These are phyloP conservation scores for Cordyceps militaris DNA, from an alignment of 2,329 filamentous ascomycete genomes.

Conservation along the genomic window DNA sequence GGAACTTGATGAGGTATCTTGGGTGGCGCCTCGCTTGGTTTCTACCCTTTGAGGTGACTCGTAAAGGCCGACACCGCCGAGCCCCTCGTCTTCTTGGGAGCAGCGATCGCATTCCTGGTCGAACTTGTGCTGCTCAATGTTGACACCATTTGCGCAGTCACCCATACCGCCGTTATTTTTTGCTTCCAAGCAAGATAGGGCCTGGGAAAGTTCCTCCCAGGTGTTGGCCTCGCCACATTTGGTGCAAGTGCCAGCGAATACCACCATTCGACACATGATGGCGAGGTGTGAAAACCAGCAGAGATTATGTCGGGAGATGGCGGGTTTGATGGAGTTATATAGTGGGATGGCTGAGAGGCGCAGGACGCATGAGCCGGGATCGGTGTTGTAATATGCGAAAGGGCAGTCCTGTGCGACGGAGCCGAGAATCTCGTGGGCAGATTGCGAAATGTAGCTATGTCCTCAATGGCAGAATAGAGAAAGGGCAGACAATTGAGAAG, in stretches of 20 bases:
- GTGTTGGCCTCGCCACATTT: constrained; percentile 33
- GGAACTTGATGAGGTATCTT: background rate
- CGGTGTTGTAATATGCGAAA: background rate
- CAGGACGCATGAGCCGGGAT: background rate
- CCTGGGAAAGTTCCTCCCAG: constrained; percentile 39
- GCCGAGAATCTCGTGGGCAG: background rate
- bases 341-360: background rate
- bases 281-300: background rate
- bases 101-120: constrained; percentile 43
- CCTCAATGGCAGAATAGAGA: background rate
- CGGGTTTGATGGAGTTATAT: background rate
- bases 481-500: background rate
- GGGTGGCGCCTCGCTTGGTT: constrained; percentile 4
- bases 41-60: constrained; percentile 10
- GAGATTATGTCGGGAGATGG: background rate
- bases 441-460: background rate
- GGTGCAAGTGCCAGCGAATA: constrained; percentile 38
- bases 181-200: constrained; percentile 41
- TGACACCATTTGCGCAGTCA: constrained; percentile 33
- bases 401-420: background rate
- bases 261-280: constrained; percentile 40
- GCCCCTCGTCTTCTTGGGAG: constrained; percentile 34
- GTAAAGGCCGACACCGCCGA: constrained; percentile 33
- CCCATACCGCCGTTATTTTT: constrained; percentile 42
- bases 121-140: constrained; percentile 37